phyloP scores from a whole-genome alignment of 148 eudicot species.

The Fallopia convolvulus region DNA sequence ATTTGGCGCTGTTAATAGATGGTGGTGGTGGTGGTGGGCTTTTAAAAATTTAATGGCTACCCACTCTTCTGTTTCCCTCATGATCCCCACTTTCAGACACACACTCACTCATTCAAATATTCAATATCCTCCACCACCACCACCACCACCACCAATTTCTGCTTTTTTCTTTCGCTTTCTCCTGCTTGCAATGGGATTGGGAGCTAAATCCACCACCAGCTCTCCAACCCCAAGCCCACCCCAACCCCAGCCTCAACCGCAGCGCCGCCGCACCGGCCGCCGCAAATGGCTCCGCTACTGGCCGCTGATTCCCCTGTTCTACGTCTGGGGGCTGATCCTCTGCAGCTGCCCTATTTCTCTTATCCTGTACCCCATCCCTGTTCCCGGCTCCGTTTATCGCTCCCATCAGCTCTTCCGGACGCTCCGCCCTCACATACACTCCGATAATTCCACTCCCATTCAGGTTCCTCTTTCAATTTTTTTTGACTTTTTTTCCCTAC shows the following conservation, averaged over 20 bases:
- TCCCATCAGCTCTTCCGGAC: conserved; percentile 51
- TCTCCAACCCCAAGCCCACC: conserved; percentile 2
- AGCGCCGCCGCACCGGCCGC: conserved; percentile 14
- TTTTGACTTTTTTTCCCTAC: too few species aligned
- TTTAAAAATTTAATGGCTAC: not conserved
- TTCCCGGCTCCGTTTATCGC: conserved; percentile 60
- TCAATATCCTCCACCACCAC: too few species aligned
- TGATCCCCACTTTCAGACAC: not conserved
- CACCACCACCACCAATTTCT: not conserved
- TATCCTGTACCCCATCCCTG: conserved; percentile 32
- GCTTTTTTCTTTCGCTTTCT: not conserved
- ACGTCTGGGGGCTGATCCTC: conserved; percentile 42
- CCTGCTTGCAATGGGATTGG: conserved; percentile 6
- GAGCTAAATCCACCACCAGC: not conserved
- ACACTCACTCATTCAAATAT: not conserved
- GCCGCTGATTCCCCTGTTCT: conserved; percentile 36
- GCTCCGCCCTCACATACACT: conserved; percentile 36
- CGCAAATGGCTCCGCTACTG: conserved; percentile 37
- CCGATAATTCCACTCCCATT: conserved; percentile 36
- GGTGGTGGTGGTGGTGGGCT: not conserved
- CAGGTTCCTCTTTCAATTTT: conserved; percentile 25
- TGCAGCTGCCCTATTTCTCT: conserved; percentile 44
- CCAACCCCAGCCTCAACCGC: not conserved
- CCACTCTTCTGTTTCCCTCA: not conserved
- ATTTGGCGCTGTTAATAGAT: not conserved